A percentile compares a stretch with the other conserved stretches of the same genome.
These are phyloP conservation scores for Leishmania mexicana DNA, from an alignment of 208 protist species.

Conservation along the genomic window DNA sequence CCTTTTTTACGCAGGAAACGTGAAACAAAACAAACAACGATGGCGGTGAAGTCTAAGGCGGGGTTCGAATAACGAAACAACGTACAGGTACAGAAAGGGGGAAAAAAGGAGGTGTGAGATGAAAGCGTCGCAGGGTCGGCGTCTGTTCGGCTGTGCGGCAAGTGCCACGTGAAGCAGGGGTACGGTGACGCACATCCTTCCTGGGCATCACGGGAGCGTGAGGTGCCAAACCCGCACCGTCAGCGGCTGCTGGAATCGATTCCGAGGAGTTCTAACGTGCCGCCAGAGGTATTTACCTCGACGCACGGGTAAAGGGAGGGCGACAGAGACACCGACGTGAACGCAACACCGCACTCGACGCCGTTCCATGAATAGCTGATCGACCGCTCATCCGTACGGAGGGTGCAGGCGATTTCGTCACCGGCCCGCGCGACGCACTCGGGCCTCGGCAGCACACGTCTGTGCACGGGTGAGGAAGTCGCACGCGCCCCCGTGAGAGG, in stretches of 20 bases:
- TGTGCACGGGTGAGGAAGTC: background rate
- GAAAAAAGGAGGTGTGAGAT: background rate
- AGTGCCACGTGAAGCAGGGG: no score
- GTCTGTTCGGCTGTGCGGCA: no score
- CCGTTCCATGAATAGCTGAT: slow-evolving; percentile 49
- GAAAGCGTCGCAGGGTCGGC: background rate
- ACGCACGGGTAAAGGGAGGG: slow-evolving; percentile 57
- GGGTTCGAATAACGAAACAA: no score
- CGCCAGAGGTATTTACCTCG: slow-evolving; percentile 50
- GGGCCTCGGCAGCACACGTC: background rate
- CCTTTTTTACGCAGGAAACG: background rate
- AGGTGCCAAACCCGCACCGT: background rate
- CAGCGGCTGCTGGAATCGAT: background rate
- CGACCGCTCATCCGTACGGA: slow-evolving; percentile 25
- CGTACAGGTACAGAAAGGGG: slow-evolving; percentile 2
- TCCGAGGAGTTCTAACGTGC: slow-evolving; percentile 50
- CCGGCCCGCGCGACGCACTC: slow-evolving; percentile 21
- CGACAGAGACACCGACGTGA: slow-evolving; percentile 30
- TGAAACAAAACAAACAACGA: background rate
- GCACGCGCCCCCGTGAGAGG: background rate
- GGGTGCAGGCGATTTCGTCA: slow-evolving; percentile 48
- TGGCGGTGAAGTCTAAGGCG: background rate
- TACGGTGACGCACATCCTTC: background rate
- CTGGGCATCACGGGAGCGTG: background rate
- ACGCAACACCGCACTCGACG: slow-evolving; percentile 53